These are phyloP conservation scores for Fraxinus cuspidata DNA, from an alignment of 257 asterid species.

Conservation along the genomic window DNA sequence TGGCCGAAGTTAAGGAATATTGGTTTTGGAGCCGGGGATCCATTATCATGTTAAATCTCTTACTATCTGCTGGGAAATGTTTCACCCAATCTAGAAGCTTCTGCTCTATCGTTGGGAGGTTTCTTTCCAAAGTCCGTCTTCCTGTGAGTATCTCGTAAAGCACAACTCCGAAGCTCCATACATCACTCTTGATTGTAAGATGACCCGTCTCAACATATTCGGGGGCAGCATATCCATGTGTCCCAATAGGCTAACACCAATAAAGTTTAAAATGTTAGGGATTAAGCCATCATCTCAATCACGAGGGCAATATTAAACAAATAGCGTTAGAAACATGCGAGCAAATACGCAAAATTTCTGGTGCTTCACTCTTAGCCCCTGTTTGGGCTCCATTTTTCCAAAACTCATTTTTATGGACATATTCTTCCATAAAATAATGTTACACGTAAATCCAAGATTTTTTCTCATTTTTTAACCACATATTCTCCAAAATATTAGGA, in stretches of 20 bases:
- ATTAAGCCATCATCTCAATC: not conserved
- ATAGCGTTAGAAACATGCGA: too few relatives aligned
- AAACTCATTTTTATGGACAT: too few relatives aligned
- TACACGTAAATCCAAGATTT: too few relatives aligned
- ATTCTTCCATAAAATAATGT: too few relatives aligned
- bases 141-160: slow-evolving; percentile 85
- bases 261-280: slow-evolving; percentile 4
- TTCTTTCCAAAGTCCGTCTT: slow-evolving; percentile 71
- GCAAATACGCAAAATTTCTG: not conserved
- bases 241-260: slow-evolving; percentile 74
- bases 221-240: slow-evolving; percentile 92
- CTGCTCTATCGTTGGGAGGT: slow-evolving; percentile 57
- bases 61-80: slow-evolving; percentile 67
- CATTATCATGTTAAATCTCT: slow-evolving; percentile 66
- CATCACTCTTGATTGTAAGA: slow-evolving; percentile 72
- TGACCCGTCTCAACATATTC: slow-evolving; percentile 81
- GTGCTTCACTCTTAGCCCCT: too few relatives aligned
- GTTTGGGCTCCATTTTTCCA: too few relatives aligned
- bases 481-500: too few relatives aligned
- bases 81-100: slow-evolving; percentile 88
- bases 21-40: slow-evolving; percentile 67
- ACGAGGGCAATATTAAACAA: not conserved
- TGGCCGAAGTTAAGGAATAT: slow-evolving; percentile 60
- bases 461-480: too few relatives aligned
- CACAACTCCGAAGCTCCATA: slow-evolving; percentile 91